Base-by-base conservation (phyloP, 2,329 filamentous ascomycete genomes). In the Trichoderma sp. region DNA sequence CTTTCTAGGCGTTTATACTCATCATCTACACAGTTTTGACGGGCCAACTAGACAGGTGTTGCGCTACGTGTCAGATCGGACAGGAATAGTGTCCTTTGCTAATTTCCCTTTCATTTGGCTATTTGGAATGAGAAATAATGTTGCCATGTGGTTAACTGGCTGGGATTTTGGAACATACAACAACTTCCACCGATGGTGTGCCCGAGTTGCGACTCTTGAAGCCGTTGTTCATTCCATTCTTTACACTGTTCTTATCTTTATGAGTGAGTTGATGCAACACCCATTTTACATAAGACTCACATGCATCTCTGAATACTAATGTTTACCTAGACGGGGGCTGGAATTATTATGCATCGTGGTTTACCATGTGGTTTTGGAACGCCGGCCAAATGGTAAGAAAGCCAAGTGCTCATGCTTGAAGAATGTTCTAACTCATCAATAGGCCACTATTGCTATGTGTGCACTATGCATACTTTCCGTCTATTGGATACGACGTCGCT, bases 81-180 rank as follows among this genome's bases (percentile, higher is more conserved):
- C 89, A 0, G 90, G 90, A 0, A 86, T 90, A 36, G 84, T 93
- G 28, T 87, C 88, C 0, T 88, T 90, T 74, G 88, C 87, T 4
- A 91, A 91, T 73, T 84, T 92, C 7, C 88, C 89, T 0, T 76
- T 91, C 3, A 80, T 92, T 0, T 92, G 90, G 89, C 78, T 92
- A 0, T 92, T 93, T 74, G 88, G 87, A 0, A 88, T 88, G 76
- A 84, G 91, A 11, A 93, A 93, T 73, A 92, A 93, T 66, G 76
- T 90, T 0, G 83, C 92, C 17, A 81, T 92, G 69, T 91, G 88
- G 88, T 77, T 89, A 0, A 92, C 91, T 0, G 90, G 90, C 0
- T 93, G 91, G 90, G 88, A 88, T 12, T 92, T 91, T 77, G 85
- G 85, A 2, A 89, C 88, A 0, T 92, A 89, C 76, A 92, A 88